phyloP scores from a whole-genome alignment of 2,329 filamentous ascomycete species.

The Dothistroma pini region DNA sequence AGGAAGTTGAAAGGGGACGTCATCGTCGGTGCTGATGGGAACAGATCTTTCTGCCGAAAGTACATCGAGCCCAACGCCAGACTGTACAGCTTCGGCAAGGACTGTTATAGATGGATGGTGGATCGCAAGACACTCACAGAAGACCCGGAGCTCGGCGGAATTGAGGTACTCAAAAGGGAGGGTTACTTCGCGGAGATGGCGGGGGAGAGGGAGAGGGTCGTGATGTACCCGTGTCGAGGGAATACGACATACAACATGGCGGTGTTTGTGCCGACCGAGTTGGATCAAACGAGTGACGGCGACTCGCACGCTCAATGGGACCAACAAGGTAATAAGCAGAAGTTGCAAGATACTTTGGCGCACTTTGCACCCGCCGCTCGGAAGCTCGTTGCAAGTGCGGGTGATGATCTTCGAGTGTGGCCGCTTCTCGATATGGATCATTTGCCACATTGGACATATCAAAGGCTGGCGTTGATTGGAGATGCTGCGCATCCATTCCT shows the following conservation, averaged over 20 bases:
- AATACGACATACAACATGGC: constrained; percentile 48
- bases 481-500: constrained; percentile 68
- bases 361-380: constrained; percentile 36
- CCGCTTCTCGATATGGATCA: constrained; percentile 60
- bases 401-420: constrained; percentile 52
- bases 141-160: constrained; percentile 29
- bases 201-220: constrained; percentile 41
- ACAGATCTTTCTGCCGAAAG: constrained; percentile 14
- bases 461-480: constrained; percentile 55
- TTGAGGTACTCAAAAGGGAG: constrained; percentile 28
- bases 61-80: constrained; percentile 16
- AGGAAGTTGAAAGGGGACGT: constrained; percentile 27
- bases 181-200: constrained; percentile 42
- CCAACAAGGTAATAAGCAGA: constrained; percentile 35
- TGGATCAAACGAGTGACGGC: background rate
- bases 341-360: constrained; percentile 40
- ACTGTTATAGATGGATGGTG: constrained; percentile 56
- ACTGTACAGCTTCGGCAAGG: constrained; percentile 45
- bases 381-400: constrained; percentile 38
- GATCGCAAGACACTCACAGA: constrained; percentile 42
- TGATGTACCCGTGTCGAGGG: constrained; percentile 47
- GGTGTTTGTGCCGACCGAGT: constrained; percentile 15
- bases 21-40: constrained; percentile 33
- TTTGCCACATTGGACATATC: constrained; percentile 23
- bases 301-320: constrained; percentile 32